A percentile compares a stretch with the other conserved stretches of the same genome.
Conservation (phyloP, 73 alveolate genomes). For the Paramecium primaurelia region DNA sequence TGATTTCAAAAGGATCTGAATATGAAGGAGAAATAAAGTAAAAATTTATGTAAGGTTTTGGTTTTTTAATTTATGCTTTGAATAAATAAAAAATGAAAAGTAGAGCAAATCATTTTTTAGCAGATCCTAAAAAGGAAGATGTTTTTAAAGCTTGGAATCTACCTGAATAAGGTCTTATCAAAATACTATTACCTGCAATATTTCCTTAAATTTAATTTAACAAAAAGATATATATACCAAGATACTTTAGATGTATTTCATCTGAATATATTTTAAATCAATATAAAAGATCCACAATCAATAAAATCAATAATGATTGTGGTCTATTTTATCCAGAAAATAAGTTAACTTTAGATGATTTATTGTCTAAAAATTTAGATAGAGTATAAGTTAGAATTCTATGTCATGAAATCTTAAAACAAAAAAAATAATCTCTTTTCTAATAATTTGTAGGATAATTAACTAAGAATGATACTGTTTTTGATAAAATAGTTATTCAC, state of each 20-base stretch:
- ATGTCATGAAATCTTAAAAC: background rate
- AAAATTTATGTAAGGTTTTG: conserved; percentile 1
- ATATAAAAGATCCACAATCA: background rate
- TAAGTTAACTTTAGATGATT: background rate
- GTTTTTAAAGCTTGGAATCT: conserved; percentile 50
- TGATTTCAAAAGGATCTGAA: conserved; percentile 55
- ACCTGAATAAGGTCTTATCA: conserved; percentile 4
- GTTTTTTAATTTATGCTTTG: conserved; percentile 34
- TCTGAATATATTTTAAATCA: background rate
- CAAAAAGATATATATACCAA: conserved; percentile 26
- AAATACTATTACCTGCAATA: background rate
- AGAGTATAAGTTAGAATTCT: conserved; percentile 43
- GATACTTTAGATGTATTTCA: conserved; percentile 15
- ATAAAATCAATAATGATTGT: conserved; percentile 18
- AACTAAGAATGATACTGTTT: background rate
- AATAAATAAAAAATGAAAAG: background rate
- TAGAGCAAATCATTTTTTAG: conserved; percentile 51
- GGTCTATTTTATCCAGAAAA: background rate
- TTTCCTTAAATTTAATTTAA: conserved; percentile 33
- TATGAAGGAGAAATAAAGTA: background rate
- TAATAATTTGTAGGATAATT: background rate
- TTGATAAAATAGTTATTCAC: conserved; percentile 79
- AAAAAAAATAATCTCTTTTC: background rate
- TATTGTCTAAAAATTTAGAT: background rate
- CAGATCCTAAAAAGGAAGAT: conserved; percentile 21